Evolutionary conservation across 805 yeast genomes (phyloP), one percentile per base, ranked within the genome.

Genomic region (Zygoascus bituminiphila): DNA sequence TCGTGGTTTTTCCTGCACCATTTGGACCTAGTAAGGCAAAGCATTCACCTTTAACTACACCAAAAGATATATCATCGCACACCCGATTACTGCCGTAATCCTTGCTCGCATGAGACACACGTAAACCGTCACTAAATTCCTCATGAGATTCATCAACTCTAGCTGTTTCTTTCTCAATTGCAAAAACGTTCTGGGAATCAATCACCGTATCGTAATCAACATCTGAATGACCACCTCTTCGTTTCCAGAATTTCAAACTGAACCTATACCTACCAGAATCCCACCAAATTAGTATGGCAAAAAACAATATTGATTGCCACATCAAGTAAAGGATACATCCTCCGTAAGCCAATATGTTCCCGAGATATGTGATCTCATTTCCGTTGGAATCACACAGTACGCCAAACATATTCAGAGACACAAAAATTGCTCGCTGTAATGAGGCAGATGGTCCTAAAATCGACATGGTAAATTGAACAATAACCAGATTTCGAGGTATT

Each of bases 1-100:
- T 58, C 5, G 69, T 65, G 4, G 68, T 63, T 47, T 65, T 65
- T 17, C 69, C 69, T 2, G 69, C 69, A 40, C 69, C 69, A 47
- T 65, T 65, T 10, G 69, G 69, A 0, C 69, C 69, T 15, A 65
- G 57, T 38, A 65, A 53, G 2, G 66, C 69, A 55, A 65, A 65
- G 41, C 64, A 57, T 41, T 65, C 69, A 12, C 62, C 62, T 8
- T 56, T 54, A 35, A 48, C 48, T 22, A 65, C 66, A 4, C 63
- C 66, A 50, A 62, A 65, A 14, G 66, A 56, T n/a, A 65, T 63
- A 47, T 65, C 66, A 12, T 63, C 62, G 7, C 62, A 64, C 2
- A 62, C 68, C 8, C 50, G 51, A 43, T 47, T 47, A 31, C 49
- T 45, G 8, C 38, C 54, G 45, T 51, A 64, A 23, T 45, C 48